Conservation (phyloP, 2,329 filamentous ascomycete genomes). For the Scytalidium lignicola region DNA sequence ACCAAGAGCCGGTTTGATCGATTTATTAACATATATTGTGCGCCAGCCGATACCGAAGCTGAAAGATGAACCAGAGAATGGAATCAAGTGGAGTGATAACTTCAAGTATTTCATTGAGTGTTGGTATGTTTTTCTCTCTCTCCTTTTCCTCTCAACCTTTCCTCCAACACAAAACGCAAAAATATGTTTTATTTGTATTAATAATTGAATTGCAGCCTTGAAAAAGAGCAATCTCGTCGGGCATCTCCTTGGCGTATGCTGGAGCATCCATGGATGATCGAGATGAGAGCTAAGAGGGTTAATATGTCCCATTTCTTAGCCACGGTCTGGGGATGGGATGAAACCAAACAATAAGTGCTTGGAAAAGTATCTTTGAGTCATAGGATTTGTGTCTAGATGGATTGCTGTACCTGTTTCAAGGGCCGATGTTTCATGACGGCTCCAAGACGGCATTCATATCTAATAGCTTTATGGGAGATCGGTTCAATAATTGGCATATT, state of each 20-base stretch:
- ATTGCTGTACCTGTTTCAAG: background rate
- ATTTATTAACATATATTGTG: constrained; percentile 95
- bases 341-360: constrained; percentile 2
- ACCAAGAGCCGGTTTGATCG: constrained; percentile 85
- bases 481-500: background rate
- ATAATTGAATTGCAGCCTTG: constrained; percentile 61
- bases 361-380: background rate
- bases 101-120: constrained; percentile 99
- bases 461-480: background rate
- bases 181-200: constrained; percentile 3
- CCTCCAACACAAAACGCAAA: background rate
- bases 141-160: constrained; percentile 8
- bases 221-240: constrained; percentile 82
- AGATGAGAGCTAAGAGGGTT: constrained; percentile 93
- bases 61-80: constrained; percentile 87
- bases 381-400: background rate
- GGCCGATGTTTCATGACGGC: too few species aligned
- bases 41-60: constrained; percentile 90
- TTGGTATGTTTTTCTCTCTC: constrained; percentile 65
- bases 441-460: background rate
- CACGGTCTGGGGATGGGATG: constrained; percentile 94
- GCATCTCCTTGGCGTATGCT: constrained; percentile 98
- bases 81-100: constrained; percentile 91
- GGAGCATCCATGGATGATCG: constrained; percentile 97
- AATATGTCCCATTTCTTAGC: constrained; percentile 94